Evolutionary conservation across 2,329 filamentous ascomycete genomes (phyloP).

Genomic region (Orbilia quercus): DNA sequence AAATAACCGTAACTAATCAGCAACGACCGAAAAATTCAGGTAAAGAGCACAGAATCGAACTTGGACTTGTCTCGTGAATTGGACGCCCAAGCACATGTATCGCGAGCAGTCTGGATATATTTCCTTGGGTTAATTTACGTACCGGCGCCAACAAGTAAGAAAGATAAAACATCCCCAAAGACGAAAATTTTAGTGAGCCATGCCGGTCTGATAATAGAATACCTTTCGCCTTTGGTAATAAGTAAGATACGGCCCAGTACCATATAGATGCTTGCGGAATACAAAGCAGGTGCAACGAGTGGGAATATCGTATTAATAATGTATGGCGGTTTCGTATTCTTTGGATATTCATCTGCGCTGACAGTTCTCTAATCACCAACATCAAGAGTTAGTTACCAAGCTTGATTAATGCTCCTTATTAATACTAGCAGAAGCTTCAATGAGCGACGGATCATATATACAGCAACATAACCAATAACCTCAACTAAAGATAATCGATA

Average conservation of each 20-base stretch:
- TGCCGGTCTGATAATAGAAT: slow-evolving; percentile 64
- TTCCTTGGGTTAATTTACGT: too few species aligned
- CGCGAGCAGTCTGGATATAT: too few species aligned
- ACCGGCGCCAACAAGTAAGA: slow-evolving; percentile 15
- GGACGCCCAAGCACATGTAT: too few species aligned
- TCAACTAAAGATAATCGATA: too few species aligned
- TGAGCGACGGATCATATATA: background rate
- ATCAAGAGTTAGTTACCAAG: background rate
- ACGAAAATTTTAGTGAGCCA: slow-evolving; percentile 70
- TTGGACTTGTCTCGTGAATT: too few species aligned
- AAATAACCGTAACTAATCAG: background rate
- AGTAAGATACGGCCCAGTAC: slow-evolving; percentile 63
- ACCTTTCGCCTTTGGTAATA: slow-evolving; percentile 61
- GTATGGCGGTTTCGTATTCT: slow-evolving; percentile 61
- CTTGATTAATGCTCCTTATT: too few species aligned
- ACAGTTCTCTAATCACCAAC: slow-evolving; percentile 1
- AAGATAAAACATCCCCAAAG: slow-evolving; percentile 65
- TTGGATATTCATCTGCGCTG: slow-evolving; percentile 12
- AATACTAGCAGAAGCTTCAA: too few species aligned
- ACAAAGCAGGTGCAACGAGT: slow-evolving; percentile 66
- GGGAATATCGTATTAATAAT: slow-evolving; percentile 65
- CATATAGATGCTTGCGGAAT: slow-evolving; percentile 68
- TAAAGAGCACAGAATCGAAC: too few species aligned
- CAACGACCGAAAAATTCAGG: background rate
- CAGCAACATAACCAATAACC: slow-evolving; percentile 63